phyloP scores from a whole-genome alignment of 805 yeast genomes.

The Lipomyces oligophaga region DNA sequence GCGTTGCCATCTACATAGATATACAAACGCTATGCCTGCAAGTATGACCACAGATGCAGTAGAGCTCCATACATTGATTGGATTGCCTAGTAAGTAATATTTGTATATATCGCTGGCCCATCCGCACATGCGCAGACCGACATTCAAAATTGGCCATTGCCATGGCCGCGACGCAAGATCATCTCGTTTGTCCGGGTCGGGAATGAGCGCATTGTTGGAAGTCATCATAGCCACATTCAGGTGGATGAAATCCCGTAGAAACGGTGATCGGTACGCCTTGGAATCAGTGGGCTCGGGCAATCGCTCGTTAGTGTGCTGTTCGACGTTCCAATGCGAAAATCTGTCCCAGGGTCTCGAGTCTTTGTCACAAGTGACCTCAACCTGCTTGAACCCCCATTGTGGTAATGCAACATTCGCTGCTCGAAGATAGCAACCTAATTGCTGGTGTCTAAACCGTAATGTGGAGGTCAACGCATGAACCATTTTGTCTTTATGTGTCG shows the following conservation, averaged over 20 bases:
- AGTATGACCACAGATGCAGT: slow-evolving; percentile 48
- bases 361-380: slow-evolving; percentile 77
- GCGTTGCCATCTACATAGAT: slow-evolving; percentile 64
- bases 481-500: slow-evolving; percentile 49
- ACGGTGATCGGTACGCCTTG: slow-evolving; percentile 49
- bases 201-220: slow-evolving; percentile 74
- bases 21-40: slow-evolving; percentile 39
- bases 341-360: slow-evolving; percentile 51
- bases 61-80: slow-evolving; percentile 60
- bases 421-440: slow-evolving; percentile 76
- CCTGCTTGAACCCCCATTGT: slow-evolving; percentile 97
- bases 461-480: slow-evolving; percentile 82
- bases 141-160: slow-evolving; percentile 74
- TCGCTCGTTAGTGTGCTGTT: slow-evolving; percentile 56
- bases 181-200: slow-evolving; percentile 68
- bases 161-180: slow-evolving; percentile 71
- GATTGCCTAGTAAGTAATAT: slow-evolving; percentile 67
- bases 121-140: slow-evolving; percentile 72
- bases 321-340: slow-evolving; percentile 78
- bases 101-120: slow-evolving; percentile 57
- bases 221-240: slow-evolving; percentile 79
- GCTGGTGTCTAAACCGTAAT: slow-evolving; percentile 67
- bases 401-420: slow-evolving; percentile 81
- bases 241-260: slow-evolving; percentile 65
- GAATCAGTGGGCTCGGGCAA: slow-evolving; percentile 42